phyloP scores from a whole-genome alignment of 2,329 filamentous ascomycete species.

The Ramularia collo-cygni region DNA sequence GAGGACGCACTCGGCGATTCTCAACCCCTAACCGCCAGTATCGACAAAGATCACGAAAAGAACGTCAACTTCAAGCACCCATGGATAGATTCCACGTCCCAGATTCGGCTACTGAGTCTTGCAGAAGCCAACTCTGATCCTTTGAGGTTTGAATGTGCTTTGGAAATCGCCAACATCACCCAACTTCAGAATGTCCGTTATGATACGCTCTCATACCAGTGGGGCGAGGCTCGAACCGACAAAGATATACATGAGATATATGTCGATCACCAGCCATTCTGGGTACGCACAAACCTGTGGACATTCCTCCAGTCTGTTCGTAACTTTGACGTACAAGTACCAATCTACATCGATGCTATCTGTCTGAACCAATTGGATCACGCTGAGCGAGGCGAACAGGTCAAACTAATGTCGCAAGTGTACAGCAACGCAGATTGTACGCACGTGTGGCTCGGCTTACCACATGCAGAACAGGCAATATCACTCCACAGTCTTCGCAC shows the following conservation, averaged over 20 bases:
- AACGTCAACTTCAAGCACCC: slow-evolving; percentile 2
- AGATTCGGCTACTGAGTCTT: background rate
- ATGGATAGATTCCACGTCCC: slow-evolving; percentile 1
- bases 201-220: slow-evolving; percentile 3
- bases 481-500: background rate
- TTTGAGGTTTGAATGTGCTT: background rate
- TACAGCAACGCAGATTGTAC: too few species aligned
- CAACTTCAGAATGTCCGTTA: background rate
- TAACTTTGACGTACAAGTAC: background rate
- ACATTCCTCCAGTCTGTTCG: background rate
- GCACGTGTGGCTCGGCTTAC: background rate
- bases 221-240: slow-evolving; percentile 3
- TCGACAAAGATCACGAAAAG: background rate
- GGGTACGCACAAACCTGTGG: slow-evolving; percentile 1
- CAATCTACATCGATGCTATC: slow-evolving; percentile 3
- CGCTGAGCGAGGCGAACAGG: slow-evolving; percentile 2
- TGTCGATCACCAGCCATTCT: background rate
- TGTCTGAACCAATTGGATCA: slow-evolving; percentile 3
- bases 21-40: too few species aligned
- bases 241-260: background rate
- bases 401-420: slow-evolving; percentile 1
- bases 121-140: background rate
- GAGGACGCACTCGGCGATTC: too few species aligned
- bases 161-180: background rate
- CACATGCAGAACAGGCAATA: background rate